These are phyloP conservation scores for Aphanomyces cochlioides DNA, from an alignment of 352 stramenopile species.

Conservation along the genomic window DNA sequence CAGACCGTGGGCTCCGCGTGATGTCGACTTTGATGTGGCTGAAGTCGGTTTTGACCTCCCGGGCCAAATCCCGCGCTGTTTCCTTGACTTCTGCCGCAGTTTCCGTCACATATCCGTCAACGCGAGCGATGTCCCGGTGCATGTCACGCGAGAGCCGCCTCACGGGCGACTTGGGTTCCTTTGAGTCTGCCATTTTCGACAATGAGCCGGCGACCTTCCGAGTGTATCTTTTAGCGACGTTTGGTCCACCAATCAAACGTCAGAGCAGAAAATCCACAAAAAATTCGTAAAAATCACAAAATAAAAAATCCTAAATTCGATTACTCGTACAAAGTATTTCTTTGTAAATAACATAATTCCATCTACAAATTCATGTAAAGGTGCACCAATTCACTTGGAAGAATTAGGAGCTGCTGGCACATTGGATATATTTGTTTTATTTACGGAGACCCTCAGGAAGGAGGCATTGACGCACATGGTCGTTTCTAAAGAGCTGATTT, in stretches of 20 bases:
- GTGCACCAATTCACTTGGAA: too few species aligned
- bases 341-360: too few species aligned
- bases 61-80: background rate
- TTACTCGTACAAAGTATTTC: too few species aligned
- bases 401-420: background rate
- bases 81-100: conserved; percentile 12
- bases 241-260: conserved; percentile 4
- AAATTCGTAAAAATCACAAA: background rate
- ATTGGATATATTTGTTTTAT: too few species aligned
- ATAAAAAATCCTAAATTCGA: background rate
- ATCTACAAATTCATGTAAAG: too few species aligned
- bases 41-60: conserved; percentile 7
- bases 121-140: background rate
- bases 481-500: too few species aligned
- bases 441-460: too few species aligned
- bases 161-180: background rate
- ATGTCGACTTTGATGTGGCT: background rate
- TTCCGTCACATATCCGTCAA: background rate
- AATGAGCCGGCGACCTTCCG: background rate
- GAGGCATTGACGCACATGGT: too few species aligned
- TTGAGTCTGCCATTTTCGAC: background rate
- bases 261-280: too few species aligned
- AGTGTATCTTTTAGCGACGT: conserved; percentile 14
- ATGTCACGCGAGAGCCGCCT: background rate
- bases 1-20: background rate